phyloP scores from a whole-genome alignment of 2,329 filamentous ascomycete species.

The Malbranchea zuffiana region DNA sequence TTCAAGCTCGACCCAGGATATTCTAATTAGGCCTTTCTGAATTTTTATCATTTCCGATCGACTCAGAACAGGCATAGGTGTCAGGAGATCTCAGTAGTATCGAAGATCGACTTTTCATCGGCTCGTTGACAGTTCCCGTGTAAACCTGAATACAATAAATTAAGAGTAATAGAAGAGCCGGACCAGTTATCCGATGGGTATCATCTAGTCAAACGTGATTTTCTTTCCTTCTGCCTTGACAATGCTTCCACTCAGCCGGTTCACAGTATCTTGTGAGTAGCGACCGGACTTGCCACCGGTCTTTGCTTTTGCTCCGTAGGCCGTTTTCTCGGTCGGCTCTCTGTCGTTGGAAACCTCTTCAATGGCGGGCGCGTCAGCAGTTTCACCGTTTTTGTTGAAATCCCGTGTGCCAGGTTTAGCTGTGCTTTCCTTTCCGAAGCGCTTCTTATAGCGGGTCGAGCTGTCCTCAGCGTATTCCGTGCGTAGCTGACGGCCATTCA shows the following conservation, averaged over 20 bases:
- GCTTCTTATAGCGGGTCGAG: constrained; percentile 80
- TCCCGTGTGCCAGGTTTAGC: constrained; percentile 23
- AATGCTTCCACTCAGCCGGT: constrained; percentile 64
- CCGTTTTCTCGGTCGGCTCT: constrained; percentile 14
- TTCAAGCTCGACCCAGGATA: no score
- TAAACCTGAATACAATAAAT: no score
- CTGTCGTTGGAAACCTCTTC: constrained; percentile 9
- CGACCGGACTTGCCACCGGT: constrained; percentile 24
- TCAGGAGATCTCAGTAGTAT: no score
- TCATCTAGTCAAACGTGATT: constrained; percentile 59
- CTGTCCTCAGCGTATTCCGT: constrained; percentile 92
- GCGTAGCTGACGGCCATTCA: constrained; percentile 69
- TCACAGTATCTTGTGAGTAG: constrained; percentile 42
- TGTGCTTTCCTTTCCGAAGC: constrained; percentile 65
- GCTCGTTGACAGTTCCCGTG: no score
- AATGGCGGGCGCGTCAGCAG: constrained; percentile 10
- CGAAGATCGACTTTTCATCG: neutral
- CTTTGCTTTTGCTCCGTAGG: constrained; percentile 30
- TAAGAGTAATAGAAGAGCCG: no score
- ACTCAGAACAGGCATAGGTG: no score
- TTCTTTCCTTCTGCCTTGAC: constrained; percentile 71
- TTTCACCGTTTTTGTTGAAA: constrained; percentile 18
- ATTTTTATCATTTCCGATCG: no score
- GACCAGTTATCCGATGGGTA: no score
- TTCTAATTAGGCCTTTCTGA: no score